These are phyloP conservation scores for Cutaneotrichosporon spelunceum DNA, from an alignment of 1,284 basidiomycete genomes.

Conservation along the genomic window DNA sequence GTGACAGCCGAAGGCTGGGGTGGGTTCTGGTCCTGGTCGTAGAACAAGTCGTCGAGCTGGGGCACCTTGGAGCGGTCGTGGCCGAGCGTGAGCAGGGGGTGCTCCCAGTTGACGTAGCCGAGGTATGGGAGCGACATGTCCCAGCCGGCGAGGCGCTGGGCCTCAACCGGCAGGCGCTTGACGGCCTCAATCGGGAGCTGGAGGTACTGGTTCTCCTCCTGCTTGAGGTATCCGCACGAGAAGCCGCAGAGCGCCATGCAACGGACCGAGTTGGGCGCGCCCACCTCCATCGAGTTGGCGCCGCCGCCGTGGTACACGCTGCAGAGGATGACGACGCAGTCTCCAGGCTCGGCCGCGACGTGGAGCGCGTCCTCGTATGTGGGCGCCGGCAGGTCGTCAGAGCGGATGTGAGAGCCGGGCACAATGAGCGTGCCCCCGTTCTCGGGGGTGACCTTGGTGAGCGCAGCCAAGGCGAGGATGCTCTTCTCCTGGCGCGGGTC, in stretches of 20 bases:
- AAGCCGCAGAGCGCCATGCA: conserved; percentile 20
- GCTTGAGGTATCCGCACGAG: conserved; percentile 23
- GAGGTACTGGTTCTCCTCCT: conserved; percentile 29
- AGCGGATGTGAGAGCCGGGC: conserved; percentile 24
- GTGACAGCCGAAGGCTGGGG: conserved; percentile 4
- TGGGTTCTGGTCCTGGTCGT: conserved; percentile 22
- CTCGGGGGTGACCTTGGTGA: conserved; percentile 20
- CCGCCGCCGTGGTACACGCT: conserved; percentile 24
- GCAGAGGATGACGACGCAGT: conserved; percentile 25
- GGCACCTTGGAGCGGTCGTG: conserved; percentile 20
- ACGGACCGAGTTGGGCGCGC: conserved; percentile 18
- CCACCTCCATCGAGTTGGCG: conserved; percentile 20
- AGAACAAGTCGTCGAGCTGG: conserved; percentile 24
- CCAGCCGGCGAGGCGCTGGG: conserved; percentile 23
- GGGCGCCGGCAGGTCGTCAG: conserved; percentile 22
- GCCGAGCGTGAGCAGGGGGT: conserved; percentile 23
- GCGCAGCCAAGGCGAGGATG: conserved; percentile 19
- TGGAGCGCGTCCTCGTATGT: conserved; percentile 23
- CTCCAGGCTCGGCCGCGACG: conserved; percentile 20
- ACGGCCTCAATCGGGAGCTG: conserved; percentile 21
- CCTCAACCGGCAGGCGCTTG: conserved; percentile 19
- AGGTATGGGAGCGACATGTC: conserved; percentile 23
- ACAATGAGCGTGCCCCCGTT: conserved; percentile 26
- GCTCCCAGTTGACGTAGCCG: conserved; percentile 25
- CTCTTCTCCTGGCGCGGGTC: conserved; percentile 21